Base-by-base conservation (phyloP, 768 basidiomycete genomes). In the Pleurotus eryngii region DNA sequence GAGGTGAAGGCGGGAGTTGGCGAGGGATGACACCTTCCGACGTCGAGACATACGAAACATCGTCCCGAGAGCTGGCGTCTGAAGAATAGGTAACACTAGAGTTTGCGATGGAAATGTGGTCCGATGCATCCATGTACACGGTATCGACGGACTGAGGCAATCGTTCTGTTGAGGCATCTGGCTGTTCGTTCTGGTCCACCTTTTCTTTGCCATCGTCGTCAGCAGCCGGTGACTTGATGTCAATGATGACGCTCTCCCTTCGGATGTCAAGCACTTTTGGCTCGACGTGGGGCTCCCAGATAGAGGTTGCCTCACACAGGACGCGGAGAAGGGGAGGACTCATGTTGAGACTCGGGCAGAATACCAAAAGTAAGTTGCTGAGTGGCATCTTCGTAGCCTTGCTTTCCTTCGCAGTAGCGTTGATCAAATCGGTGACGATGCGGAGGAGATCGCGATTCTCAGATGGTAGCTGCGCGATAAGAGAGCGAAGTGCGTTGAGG, bases 331-430 rank as follows among this genome's bases (percentile, higher is more conserved):
- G 66, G 1, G 85, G 78, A 14, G 90, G 89, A 57, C 76, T 89
- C 83, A 95, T 87, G 65, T 81, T 85, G 66, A 95, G 70, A 67
- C 86, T 92, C 5, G 95, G 95, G 60, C 90, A 94, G 67, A 98
- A 86, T 49, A 96, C 88, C 35, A 95, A 74, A 48, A 95, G 74
- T 63, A 98, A 70, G 65, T 97, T 97, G 68, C 88, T 88, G 61
- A 97, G 71, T 2, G 93, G 92, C 95, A 98, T 98, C 73, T 92
- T 92, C 37, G 93, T 98, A 64, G 84, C 82, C 61, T 79, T 80
- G 64, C 79, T 78, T 60, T 82, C 79, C 56, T 74, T 76, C 0
- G 90, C 84, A 12, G 92, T 95, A 43, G 81, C 83, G 45, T 81
- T 83, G 61, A 96, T 89, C 38, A 97, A 77, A 62, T 92, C 86